These are phyloP conservation scores for Blastocystis sp. DNA, from an alignment of 352 stramenopile genomes.

Conservation along the genomic window DNA sequence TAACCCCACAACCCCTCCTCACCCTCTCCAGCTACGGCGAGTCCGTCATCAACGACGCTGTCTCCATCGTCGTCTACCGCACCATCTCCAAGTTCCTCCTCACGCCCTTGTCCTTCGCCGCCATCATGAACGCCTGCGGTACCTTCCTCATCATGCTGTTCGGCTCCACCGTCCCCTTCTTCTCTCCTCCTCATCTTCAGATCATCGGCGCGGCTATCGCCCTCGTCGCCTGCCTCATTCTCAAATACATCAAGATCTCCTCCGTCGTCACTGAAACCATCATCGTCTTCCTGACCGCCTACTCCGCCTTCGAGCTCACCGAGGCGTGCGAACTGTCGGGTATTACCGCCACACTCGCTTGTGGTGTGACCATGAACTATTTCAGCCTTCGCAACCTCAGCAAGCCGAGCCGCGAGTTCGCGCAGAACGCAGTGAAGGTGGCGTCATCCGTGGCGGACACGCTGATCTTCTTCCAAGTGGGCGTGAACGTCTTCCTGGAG, in stretches of 20 bases:
- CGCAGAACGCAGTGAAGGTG: constrained; percentile 70
- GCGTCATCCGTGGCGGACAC: constrained; percentile 71
- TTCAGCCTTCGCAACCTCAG: constrained; percentile 72
- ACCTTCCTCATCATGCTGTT: constrained; percentile 82
- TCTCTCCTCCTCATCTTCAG: neutral
- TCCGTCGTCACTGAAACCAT: constrained; percentile 71
- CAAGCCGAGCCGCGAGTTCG: constrained; percentile 67
- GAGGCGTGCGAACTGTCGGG: constrained; percentile 71
- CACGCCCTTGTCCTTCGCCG: constrained; percentile 79
- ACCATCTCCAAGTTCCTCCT: constrained; percentile 85
- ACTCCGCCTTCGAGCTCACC: constrained; percentile 72
- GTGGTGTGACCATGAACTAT: constrained; percentile 73
- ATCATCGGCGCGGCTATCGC: constrained; percentile 79
- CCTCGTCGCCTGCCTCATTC: constrained; percentile 80
- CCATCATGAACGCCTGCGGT: constrained; percentile 78
- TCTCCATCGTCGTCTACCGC: constrained; percentile 84
- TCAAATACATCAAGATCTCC: constrained; percentile 77
- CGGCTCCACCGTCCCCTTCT: constrained; percentile 77
- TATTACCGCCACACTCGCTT: constrained; percentile 72
- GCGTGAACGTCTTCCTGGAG: constrained; percentile 62
- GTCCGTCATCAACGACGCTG: constrained; percentile 84
- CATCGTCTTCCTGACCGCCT: constrained; percentile 71
- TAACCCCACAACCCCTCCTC: too few relatives aligned
- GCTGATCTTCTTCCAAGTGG: constrained; percentile 73
- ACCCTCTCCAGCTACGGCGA: constrained; percentile 76